Evolutionary conservation across 1,284 basidiomycete species (phyloP).

Genomic region (Papiliotrema nemorosa): DNA sequence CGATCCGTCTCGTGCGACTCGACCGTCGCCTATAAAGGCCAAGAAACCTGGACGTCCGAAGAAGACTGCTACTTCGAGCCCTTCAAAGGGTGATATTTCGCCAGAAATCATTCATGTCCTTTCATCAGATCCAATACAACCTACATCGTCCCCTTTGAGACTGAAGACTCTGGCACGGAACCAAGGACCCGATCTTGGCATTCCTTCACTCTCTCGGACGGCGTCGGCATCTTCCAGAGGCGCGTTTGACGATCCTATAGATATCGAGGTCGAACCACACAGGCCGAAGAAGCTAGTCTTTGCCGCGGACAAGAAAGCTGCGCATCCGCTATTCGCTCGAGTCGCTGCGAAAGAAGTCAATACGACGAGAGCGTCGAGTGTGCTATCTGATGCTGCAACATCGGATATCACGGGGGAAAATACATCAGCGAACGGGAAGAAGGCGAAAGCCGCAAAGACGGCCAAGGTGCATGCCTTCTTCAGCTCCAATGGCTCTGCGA

Average conservation of each 20-base stretch:
- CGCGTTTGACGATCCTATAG: slow-evolving; percentile 2
- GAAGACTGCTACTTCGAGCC: background rate
- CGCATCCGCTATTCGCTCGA: slow-evolving; percentile 4
- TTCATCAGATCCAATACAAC: slow-evolving; percentile 2
- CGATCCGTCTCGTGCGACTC: background rate
- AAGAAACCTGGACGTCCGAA: background rate
- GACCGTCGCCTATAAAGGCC: background rate
- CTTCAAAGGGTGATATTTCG: background rate
- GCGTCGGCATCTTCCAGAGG: slow-evolving; percentile 1
- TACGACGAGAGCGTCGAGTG: background rate
- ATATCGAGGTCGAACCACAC: background rate
- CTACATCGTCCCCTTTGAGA: background rate
- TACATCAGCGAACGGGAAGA: background rate
- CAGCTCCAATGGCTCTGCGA: slow-evolving; percentile 6
- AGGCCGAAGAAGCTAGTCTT: slow-evolving; percentile 5
- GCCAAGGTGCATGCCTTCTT: slow-evolving; percentile 35
- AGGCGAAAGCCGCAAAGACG: background rate
- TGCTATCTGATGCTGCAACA: slow-evolving; percentile 1
- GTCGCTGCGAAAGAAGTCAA: background rate
- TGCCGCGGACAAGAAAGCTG: slow-evolving; percentile 4
- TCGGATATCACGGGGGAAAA: no score
- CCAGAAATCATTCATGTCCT: slow-evolving; percentile 2
- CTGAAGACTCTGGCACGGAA: background rate
- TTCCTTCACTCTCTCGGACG: background rate
- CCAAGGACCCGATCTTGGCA: background rate